These are phyloP conservation scores for Cladosporium sp. DNA, from an alignment of 2,329 filamentous ascomycete genomes.

Conservation along the genomic window DNA sequence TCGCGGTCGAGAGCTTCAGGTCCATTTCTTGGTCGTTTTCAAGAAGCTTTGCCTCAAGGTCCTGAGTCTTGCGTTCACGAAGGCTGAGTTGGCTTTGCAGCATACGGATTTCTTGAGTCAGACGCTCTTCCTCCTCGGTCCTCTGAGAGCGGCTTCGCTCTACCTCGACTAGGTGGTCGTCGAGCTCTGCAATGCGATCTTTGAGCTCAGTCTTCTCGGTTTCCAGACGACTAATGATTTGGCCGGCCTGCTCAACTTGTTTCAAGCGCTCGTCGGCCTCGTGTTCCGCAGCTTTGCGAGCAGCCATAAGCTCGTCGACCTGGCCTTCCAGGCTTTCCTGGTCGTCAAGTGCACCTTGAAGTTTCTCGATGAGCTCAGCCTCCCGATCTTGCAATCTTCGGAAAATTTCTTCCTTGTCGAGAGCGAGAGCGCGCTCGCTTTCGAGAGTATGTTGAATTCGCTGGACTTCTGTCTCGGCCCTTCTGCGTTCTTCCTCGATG, in stretches of 20 bases:
- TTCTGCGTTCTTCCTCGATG: conserved; percentile 85
- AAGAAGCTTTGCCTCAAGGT: conserved; percentile 78
- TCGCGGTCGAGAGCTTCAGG: conserved; percentile 70
- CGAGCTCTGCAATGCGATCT: conserved; percentile 62
- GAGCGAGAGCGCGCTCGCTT: conserved; percentile 86
- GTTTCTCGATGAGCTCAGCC: conserved; percentile 84
- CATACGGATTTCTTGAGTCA: conserved; percentile 83
- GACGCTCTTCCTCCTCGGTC: conserved; percentile 67
- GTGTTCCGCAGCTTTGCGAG: conserved; percentile 82
- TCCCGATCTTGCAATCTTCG: conserved; percentile 92
- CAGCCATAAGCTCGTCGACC: conserved; percentile 78
- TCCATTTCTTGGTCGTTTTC: conserved; percentile 86
- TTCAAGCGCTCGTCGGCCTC: conserved; percentile 72
- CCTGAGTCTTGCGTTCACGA: conserved; percentile 84
- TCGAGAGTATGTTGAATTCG: conserved; percentile 91
- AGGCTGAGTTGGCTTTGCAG: conserved; percentile 82
- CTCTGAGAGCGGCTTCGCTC: conserved; percentile 66
- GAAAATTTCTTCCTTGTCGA: conserved; percentile 99
- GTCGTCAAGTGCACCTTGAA: conserved; percentile 86
- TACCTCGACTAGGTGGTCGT: conserved; percentile 65
- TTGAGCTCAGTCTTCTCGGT: conserved; percentile 75
- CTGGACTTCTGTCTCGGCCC: conserved; percentile 80
- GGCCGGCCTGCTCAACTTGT: conserved; percentile 86
- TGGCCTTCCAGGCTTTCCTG: conserved; percentile 93
- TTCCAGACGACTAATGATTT: conserved; percentile 80